Conservation (phyloP, 768 basidiomycete species). For the Termitomyces bulborhizus region DNA sequence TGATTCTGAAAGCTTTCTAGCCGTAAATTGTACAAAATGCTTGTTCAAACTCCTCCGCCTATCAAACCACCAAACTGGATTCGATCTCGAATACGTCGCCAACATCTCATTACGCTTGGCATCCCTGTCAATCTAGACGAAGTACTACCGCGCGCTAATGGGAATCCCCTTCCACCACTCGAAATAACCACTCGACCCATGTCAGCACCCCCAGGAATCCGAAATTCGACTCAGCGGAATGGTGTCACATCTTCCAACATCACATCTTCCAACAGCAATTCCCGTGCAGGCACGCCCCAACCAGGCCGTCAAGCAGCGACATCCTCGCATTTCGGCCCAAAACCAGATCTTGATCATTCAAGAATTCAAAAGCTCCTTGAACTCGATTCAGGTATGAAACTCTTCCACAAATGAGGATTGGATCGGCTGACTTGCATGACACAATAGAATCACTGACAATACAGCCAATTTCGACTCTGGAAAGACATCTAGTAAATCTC, state of each 20-base stretch:
- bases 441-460: conserved; percentile 63
- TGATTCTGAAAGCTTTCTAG: conserved; percentile 32
- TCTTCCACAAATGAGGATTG: neutral
- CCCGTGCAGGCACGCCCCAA: conserved; percentile 50
- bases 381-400: conserved; percentile 56
- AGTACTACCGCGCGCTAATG: conserved; percentile 62
- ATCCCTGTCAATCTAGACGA: conserved; percentile 96
- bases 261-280: conserved; percentile 31
- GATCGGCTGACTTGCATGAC: neutral
- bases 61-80: conserved; percentile 92
- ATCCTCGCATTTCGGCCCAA: conserved; percentile 58
- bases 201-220: conserved; percentile 70
- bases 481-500: conserved; percentile 62
- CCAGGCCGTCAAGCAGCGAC: conserved; percentile 26
- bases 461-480: conserved; percentile 61
- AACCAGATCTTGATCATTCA: conserved; percentile 64
- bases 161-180: conserved; percentile 68
- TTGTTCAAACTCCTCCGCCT: conserved; percentile 67
- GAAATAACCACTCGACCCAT: conserved; percentile 79
- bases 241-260: conserved; percentile 25
- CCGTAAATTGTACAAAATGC: conserved; percentile 69
- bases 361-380: conserved; percentile 64
- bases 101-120: conserved; percentile 86
- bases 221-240: conserved; percentile 29
- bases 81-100: conserved; percentile 82